Base-by-base conservation (phyloP, 768 basidiomycete species). In the Mycena capillaripes region DNA sequence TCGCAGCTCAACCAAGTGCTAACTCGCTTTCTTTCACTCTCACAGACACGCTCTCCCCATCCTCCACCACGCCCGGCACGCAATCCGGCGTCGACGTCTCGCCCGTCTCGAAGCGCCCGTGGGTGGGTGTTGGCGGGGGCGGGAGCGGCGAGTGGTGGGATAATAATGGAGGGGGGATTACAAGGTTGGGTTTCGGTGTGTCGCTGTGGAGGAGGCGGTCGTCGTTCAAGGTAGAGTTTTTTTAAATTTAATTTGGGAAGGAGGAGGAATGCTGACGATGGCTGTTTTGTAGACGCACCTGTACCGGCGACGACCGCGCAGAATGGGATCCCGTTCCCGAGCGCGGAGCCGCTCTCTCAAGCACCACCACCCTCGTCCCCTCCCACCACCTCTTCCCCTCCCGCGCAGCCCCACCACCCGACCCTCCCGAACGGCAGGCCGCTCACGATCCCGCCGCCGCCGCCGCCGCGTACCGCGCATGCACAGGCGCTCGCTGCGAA, bases 141-240 rank as follows among this genome's bases (percentile, higher is more conserved):
- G 36, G 69, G 8, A 30, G 12, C n/a, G 89, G 89, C 1, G 97
- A 99, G 83, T 94, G 93, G 88, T 99, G 97, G 97, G 97, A 99
- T 83, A 97, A 96, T 79, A 97, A 97, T 76, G 82, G 75, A 4
- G 92, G 91, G 0, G 79, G 73, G 97, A 99, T 79, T 98, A 97
- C 84, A 84, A 88, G 29, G 83, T 98, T 62, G 86, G 82, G 29
- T 99, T 98, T 82, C 80, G 82, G 61, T 73, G 69, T 25, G 75
- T 65, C 0, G 19, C 29, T n/a, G 69, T 52, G 12, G 58, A 8
- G 16, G 48, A 12, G 40, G 25, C 11, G 30, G n/a, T 5, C 14
- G n/a, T n/a, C n/a, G n/a, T n/a, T n/a, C n/a, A n/a, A n/a, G n/a
- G n/a, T n/a, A n/a, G n/a, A n/a, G n/a, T n/a, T n/a, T n/a, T n/a